Evolutionary conservation across 371 early-diverging fungal species (phyloP), one percentile per base, ranked within the genome.

Genomic region (Enterocytospora artemiae): DNA sequence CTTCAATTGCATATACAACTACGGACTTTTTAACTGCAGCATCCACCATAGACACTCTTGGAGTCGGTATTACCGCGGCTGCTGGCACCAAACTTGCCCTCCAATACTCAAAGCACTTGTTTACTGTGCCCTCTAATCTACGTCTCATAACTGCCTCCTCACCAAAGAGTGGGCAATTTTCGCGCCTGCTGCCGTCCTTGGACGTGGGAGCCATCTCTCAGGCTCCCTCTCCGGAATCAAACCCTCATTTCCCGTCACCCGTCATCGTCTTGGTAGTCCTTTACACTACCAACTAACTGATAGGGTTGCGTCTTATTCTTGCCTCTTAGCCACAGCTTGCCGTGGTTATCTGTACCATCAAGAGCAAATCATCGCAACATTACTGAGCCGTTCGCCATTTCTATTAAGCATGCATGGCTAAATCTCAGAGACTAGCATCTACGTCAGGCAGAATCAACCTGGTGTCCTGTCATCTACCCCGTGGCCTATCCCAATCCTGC

Each of bases 391-490:
- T 66, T 52, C 66, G 66, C 27, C 52, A 24, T 36, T 66, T 41
- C 59, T 27, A 24, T 16, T 2, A 2, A 59, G 32, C 66, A 51
- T 66, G 66, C 66, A 66, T 66, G 66, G 66, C 60, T 66, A 50
- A 66, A 52, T 51, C 66, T 45, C 44, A 46, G 43, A 66, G 61
- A 60, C 45, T 59, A 66, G 66, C 66, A 44, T 59, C 58, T 52
- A 59, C 59, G 66, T 66, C 59, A 66, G 66, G 66, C 66, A 66
- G 66, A 66, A 59, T 66, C 66, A 66, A 66, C 66, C 66, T 66
- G 59, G 45, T 66, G 66, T 18, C 2, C 37, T 53, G 27, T 4
- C n/a, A 9, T 59, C 34, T 50, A 3, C 24, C 36, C 53, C 32
- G 4, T 53, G n/a, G n/a, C n/a, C n/a, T n/a, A n/a, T n/a, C n/a